Evolutionary conservation across 2,329 filamentous ascomycete species (phyloP), one percentile per base, ranked within the genome.

Genomic region (Triangularia setosa): DNA sequence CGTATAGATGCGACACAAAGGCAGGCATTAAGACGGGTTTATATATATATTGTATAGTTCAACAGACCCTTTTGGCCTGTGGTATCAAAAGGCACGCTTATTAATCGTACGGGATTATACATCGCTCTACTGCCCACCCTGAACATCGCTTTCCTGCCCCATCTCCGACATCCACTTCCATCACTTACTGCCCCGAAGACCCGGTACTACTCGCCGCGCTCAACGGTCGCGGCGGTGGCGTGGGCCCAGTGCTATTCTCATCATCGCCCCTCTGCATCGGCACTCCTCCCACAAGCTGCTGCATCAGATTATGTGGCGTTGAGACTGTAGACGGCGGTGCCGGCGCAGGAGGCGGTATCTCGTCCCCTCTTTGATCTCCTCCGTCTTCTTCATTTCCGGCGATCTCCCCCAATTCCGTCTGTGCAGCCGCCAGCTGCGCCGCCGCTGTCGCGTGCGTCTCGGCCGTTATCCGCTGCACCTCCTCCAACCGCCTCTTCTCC

Each of bases 401-500:
- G 18, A 65, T 58, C 16, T 63, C 65, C 30, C 55, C 60, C 65
- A 64, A 11, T 23, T 62, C 60, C 4, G 21, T 14, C 11, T 54
- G 55, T 71, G 40, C 70, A 61, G 44, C 64, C 65, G 64, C 68
- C 1, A 64, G 60, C 35, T 64, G 68, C 9, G 69, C 69, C 1
- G 65, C 70, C 1, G 63, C 65, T 18, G 60, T 33, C 67, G 65
- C 73, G 70, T 78, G 74, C 48, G 77, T 73, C 58, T 77, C 75
- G 25, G 79, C 75, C 48, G 77, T 75, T 14, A 78, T 76, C 73
- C 80, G 79, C 72, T 84, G 81, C 56, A 84, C 70, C 68, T 85
- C 82, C 55, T 75, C 77, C 60, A 85, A 72, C 40, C 86, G 77
- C 69, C 80, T 77, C 78, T 88, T 88, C 76, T 88, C 86, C 14